Conservation (phyloP, 805 yeast genomes). For the Candida nonsorbophila region DNA sequence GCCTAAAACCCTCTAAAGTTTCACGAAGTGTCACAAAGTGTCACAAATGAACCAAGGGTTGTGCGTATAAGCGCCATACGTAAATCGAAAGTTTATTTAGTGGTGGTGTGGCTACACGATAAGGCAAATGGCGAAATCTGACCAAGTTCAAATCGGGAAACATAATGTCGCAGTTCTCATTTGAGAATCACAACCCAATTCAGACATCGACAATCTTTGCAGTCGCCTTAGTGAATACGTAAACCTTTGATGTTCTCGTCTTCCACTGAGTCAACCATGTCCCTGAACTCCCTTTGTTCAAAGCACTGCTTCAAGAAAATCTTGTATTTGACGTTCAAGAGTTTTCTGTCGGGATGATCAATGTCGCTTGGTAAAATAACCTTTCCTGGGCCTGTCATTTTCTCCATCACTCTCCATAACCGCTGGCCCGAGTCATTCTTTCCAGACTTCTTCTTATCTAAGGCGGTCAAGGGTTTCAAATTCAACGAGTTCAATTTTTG, state of each 20-base stretch:
- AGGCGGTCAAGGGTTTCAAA: conserved; percentile 35
- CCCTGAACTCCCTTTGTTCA: conserved; percentile 74
- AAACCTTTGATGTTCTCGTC: neutral
- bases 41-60: too few relatives aligned
- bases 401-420: conserved; percentile 84
- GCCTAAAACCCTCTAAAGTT: too few relatives aligned
- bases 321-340: conserved; percentile 75
- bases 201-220: too few relatives aligned
- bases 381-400: conserved; percentile 77
- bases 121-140: too few relatives aligned
- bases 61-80: too few relatives aligned
- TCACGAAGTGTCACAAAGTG: too few relatives aligned
- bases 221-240: too few relatives aligned
- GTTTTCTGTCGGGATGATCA: conserved; percentile 58
- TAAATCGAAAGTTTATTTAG: too few relatives aligned
- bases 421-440: conserved; percentile 46
- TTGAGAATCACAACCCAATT: too few relatives aligned
- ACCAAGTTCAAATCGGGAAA: too few relatives aligned
- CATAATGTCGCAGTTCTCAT: too few relatives aligned
- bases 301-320: conserved; percentile 84
- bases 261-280: conserved; percentile 53
- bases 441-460: conserved; percentile 16
- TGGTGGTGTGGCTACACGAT: too few relatives aligned
- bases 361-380: conserved; percentile 64
- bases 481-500: conserved; percentile 33